Percentiles rank a stretch among this genome's conserved stretches.
phyloP scores from a whole-genome alignment of 2,329 filamentous ascomycete genomes.

The Zopfia rhizophila region DNA sequence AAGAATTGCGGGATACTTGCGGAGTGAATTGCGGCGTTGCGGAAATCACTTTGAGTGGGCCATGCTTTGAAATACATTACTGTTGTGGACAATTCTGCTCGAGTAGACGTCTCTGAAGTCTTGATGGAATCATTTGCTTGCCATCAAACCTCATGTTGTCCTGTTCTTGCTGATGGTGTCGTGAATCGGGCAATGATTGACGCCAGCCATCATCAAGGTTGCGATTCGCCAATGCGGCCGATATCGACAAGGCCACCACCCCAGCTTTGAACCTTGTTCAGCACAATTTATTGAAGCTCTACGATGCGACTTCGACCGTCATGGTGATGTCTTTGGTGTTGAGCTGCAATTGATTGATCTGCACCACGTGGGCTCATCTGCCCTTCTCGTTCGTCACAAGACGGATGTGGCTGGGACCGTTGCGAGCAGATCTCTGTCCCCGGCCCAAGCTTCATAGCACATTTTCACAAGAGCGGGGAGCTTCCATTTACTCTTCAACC shows the following conservation, averaged over 20 bases:
- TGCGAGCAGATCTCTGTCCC: neutral
- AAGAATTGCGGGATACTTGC: conserved; percentile 23
- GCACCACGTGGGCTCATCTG: conserved; percentile 13
- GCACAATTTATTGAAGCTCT: too few species aligned
- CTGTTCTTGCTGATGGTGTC: neutral
- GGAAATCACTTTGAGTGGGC: conserved; percentile 13
- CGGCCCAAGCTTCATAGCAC: conserved; percentile 18
- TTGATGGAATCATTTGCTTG: conserved; percentile 1
- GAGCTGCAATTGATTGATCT: neutral
- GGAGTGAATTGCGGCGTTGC: conserved; percentile 26
- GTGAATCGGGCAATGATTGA: conserved; percentile 14
- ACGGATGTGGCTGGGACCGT: neutral
- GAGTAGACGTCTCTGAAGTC: too few species aligned
- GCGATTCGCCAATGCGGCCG: too few species aligned
- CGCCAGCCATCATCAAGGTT: conserved; percentile 3
- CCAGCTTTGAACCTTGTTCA: too few species aligned
- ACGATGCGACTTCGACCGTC: too few species aligned
- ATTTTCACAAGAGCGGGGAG: conserved; percentile 11
- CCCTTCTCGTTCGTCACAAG: conserved; percentile 18
- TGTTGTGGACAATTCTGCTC: conserved; percentile 6
- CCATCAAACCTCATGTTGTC: neutral
- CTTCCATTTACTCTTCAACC: conserved; percentile 20
- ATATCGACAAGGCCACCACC: too few species aligned
- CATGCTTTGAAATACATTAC: conserved; percentile 21
- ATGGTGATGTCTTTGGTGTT: too few species aligned